Conservation (phyloP, 768 basidiomycete genomes). For the Pleurotus cornucopiae region DNA sequence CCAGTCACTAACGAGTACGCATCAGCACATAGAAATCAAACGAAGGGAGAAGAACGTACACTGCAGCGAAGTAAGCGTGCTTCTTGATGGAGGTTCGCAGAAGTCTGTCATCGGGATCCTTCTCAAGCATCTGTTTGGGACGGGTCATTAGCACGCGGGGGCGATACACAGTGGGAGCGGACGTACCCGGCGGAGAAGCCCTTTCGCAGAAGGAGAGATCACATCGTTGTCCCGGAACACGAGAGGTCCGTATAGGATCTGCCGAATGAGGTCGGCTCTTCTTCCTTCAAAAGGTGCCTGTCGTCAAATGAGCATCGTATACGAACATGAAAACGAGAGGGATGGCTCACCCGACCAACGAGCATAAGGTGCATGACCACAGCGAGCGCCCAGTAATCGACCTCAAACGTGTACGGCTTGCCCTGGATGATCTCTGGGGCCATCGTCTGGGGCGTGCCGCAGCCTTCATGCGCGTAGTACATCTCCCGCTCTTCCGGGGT, state of each 20-base stretch:
- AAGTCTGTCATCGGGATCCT: slow-evolving; percentile 22
- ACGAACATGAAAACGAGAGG: neutral
- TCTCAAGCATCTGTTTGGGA: slow-evolving; percentile 21
- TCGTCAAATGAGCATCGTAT: neutral
- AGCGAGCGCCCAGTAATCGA: slow-evolving; percentile 78
- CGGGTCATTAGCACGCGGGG: neutral
- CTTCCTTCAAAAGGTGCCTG: slow-evolving; percentile 21
- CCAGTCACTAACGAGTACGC: slow-evolving; percentile 20
- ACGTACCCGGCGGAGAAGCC: neutral
- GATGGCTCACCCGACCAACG: slow-evolving; percentile 42
- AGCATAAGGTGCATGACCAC: slow-evolving; percentile 72
- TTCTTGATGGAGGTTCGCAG: slow-evolving; percentile 22
- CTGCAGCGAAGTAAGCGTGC: slow-evolving; percentile 26
- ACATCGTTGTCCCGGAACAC: slow-evolving; percentile 18
- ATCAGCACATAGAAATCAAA: neutral
- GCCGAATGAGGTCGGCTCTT: slow-evolving; percentile 9
- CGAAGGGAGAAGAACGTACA: slow-evolving; percentile 17
- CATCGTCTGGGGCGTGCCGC: slow-evolving; percentile 28
- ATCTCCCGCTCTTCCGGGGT: neutral
- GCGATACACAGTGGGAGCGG: too few species aligned
- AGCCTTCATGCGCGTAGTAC: slow-evolving; percentile 19
- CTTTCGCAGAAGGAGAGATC: slow-evolving; percentile 22
- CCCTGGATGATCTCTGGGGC: slow-evolving; percentile 25
- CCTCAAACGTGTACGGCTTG: slow-evolving; percentile 24
- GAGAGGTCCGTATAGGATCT: slow-evolving; percentile 20